A percentile compares a stretch with the other conserved stretches of the same genome.
These are phyloP conservation scores for Rhodamnia argentea DNA, from an alignment of 345 rosid genomes.

Conservation along the genomic window DNA sequence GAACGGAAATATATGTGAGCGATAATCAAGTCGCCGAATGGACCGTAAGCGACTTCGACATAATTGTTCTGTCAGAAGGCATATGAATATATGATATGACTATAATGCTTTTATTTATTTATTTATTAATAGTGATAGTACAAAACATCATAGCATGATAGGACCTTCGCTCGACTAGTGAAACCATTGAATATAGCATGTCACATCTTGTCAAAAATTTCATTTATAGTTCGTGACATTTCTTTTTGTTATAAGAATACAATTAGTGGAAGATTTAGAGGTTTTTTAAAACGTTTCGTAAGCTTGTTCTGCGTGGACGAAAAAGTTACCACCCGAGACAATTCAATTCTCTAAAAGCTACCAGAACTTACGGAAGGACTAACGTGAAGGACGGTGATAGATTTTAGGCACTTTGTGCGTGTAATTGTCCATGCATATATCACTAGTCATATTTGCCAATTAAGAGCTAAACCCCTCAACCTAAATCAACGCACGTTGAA, in stretches of 20 bases:
- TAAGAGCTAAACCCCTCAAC: not conserved
- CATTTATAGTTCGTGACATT: not conserved
- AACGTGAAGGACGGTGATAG: not conserved
- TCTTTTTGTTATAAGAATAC: not conserved
- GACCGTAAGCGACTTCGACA: constrained; percentile 50
- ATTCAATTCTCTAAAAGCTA: no score
- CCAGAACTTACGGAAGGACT: not conserved
- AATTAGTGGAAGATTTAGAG: not conserved
- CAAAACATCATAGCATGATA: not conserved
- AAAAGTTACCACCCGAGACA: not conserved
- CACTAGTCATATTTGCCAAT: not conserved
- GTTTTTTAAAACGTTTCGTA: not conserved
- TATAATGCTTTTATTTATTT: not conserved
- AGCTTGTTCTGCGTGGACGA: not conserved
- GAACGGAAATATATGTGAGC: constrained; percentile 42
- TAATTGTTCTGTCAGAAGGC: constrained; percentile 17
- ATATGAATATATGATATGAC: not conserved
- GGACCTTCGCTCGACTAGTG: not conserved
- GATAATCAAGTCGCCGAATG: constrained; percentile 50
- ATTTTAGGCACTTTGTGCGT: not conserved
- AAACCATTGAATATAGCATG: not conserved
- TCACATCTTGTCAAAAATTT: not conserved
- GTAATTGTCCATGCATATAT: no score
- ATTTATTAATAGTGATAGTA: not conserved
- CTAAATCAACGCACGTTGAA: not conserved